phyloP scores from a whole-genome alignment of 2,329 filamentous ascomycete genomes.

The Pestalotiopsis fici region DNA sequence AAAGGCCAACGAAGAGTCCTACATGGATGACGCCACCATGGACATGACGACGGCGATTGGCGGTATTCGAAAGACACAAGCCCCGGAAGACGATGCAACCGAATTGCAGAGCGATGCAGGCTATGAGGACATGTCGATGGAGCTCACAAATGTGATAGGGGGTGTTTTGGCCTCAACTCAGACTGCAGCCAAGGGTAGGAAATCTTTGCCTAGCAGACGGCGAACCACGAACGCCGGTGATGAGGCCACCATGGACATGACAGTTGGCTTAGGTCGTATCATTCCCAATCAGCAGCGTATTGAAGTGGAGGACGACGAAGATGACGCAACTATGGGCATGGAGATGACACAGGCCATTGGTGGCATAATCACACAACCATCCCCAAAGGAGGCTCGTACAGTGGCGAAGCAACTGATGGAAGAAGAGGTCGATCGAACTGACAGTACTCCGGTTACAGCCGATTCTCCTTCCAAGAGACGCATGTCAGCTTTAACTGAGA shows the following conservation, averaged over 20 bases:
- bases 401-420: slow-evolving; percentile 61
- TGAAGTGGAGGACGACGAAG: slow-evolving; percentile 33
- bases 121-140: slow-evolving; percentile 78
- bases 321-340: slow-evolving; percentile 58
- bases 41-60: slow-evolving; percentile 82
- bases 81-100: slow-evolving; percentile 31
- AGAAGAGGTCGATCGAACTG: slow-evolving; percentile 53
- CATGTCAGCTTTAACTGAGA: slow-evolving; percentile 27
- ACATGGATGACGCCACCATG: slow-evolving; percentile 72
- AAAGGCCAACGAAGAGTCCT: slow-evolving; percentile 33
- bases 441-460: slow-evolving; percentile 40
- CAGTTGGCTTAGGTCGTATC: slow-evolving; percentile 57
- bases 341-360: slow-evolving; percentile 68
- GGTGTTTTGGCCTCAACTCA: slow-evolving; percentile 44
- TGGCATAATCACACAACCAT: slow-evolving; percentile 53
- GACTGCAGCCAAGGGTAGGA: slow-evolving; percentile 26
- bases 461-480: slow-evolving; percentile 36
- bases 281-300: slow-evolving; percentile 37
- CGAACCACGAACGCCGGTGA: slow-evolving; percentile 38
- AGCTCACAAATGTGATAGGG: slow-evolving; percentile 69
- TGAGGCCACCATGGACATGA: slow-evolving; percentile 67
- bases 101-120: slow-evolving; percentile 34
- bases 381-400: slow-evolving; percentile 38
- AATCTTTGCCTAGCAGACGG: slow-evolving; percentile 22
- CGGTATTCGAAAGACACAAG: slow-evolving; percentile 53